Percentiles rank a stretch among this genome's conserved stretches.
Conservation (phyloP, 2,329 filamentous ascomycete genomes). For the Aureobasidium pullulans region DNA sequence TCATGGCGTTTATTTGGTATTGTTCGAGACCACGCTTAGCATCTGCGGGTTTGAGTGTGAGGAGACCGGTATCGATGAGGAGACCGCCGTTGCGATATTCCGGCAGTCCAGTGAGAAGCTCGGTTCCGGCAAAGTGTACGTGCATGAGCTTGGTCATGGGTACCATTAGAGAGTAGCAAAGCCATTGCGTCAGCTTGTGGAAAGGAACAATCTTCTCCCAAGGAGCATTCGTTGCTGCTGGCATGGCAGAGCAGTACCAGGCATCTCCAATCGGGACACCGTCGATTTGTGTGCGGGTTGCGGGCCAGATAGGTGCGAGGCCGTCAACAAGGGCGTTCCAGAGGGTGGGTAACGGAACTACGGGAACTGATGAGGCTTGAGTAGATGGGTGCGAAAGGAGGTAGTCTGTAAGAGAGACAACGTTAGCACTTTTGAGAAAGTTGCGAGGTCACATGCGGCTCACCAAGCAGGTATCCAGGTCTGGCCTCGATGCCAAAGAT, state of each 20-base stretch:
- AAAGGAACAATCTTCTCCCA: constrained; percentile 84
- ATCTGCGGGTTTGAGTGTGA: constrained; percentile 67
- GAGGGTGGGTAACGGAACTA: constrained; percentile 77
- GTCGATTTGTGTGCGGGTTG: constrained; percentile 77
- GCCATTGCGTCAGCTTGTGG: constrained; percentile 92
- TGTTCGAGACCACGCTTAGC: constrained; percentile 62
- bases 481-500: constrained; percentile 78
- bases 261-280: constrained; percentile 85
- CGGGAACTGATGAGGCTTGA: constrained; percentile 78
- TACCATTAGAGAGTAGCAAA: constrained; percentile 88
- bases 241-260: constrained; percentile 84
- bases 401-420: constrained; percentile 56
- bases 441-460: constrained; percentile 21
- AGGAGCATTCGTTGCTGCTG: constrained; percentile 59
- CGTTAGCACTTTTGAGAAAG: constrained; percentile 8
- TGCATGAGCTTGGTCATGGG: constrained; percentile 77
- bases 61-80: constrained; percentile 74
- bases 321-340: constrained; percentile 90
- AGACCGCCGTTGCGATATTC: constrained; percentile 91
- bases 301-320: constrained; percentile 79
- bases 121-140: constrained; percentile 71
- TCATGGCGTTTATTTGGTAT: constrained; percentile 62
- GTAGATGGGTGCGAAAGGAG: constrained; percentile 88
- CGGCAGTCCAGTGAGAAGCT: constrained; percentile 80
- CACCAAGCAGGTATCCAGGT: constrained; percentile 91